These are phyloP conservation scores for Paramecium octaurelia DNA, from an alignment of 73 alveolate genomes.

Conservation along the genomic window DNA sequence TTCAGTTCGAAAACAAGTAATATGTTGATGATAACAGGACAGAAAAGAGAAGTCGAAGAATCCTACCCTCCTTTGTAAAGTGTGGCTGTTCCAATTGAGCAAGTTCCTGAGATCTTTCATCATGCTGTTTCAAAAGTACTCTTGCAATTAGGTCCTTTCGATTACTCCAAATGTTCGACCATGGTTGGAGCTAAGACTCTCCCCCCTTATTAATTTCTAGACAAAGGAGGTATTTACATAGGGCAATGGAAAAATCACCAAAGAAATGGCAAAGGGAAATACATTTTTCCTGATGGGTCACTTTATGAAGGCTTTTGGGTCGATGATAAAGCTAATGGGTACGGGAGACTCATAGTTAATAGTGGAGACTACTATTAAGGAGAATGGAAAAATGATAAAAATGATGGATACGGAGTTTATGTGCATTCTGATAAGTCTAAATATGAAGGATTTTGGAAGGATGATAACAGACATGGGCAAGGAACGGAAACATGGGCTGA, in stretches of 20 bases:
- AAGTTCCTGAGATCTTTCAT: background rate
- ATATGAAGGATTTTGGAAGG: slow-evolving; percentile 63
- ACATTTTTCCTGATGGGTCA: slow-evolving; percentile 21
- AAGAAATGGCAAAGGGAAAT: slow-evolving; percentile 69
- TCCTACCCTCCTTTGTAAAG: background rate
- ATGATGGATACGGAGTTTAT: slow-evolving; percentile 71
- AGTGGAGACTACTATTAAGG: slow-evolving; percentile 72
- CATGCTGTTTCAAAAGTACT: background rate
- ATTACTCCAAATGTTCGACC: background rate
- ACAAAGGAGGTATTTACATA: background rate
- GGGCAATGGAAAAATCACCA: slow-evolving; percentile 74
- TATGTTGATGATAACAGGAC: background rate
- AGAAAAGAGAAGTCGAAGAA: background rate
- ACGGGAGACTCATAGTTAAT: slow-evolving; percentile 32
- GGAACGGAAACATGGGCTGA: slow-evolving; percentile 79
- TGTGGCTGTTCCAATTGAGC: background rate
- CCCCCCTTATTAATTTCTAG: background rate
- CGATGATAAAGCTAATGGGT: slow-evolving; percentile 43
- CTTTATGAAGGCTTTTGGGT: slow-evolving; percentile 14
- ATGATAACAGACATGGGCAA: slow-evolving; percentile 72
- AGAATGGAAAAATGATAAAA: slow-evolving; percentile 72
- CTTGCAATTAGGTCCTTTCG: background rate
- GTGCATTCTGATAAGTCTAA: slow-evolving; percentile 52
- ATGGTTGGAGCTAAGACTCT: background rate
- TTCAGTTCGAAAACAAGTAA: background rate